Conservation (phyloP, 1,139 yeast genomes). For the Nematodospora anomalae region DNA sequence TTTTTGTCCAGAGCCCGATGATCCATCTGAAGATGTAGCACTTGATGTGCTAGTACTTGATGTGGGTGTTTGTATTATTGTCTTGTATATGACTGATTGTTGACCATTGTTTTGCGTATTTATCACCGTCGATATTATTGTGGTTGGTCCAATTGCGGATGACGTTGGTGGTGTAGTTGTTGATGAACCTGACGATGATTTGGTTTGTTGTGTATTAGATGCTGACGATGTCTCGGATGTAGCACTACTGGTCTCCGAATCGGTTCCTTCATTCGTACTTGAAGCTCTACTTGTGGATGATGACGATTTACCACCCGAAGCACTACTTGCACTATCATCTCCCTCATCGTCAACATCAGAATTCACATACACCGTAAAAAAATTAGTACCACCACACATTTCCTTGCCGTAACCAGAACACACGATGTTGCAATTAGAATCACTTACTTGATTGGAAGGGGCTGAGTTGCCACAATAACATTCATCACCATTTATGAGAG, state of each 20-base stretch:
- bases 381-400: slow-evolving; percentile 60
- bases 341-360: slow-evolving; percentile 25
- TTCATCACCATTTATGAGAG: slow-evolving; percentile 49
- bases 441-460: slow-evolving; percentile 35
- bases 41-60: slow-evolving; percentile 18
- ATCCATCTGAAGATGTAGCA: slow-evolving; percentile 16
- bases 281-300: slow-evolving; percentile 10
- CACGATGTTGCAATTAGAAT: slow-evolving; percentile 42
- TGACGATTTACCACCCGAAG: slow-evolving; percentile 14
- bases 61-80: slow-evolving; percentile 23
- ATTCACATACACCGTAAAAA: slow-evolving; percentile 49
- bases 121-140: slow-evolving; percentile 25
- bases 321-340: slow-evolving; percentile 12
- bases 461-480: slow-evolving; percentile 62
- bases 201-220: slow-evolving; percentile 2
- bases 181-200: slow-evolving; percentile 5
- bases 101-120: slow-evolving; percentile 21
- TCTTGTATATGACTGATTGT: slow-evolving; percentile 24
- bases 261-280: slow-evolving; percentile 13
- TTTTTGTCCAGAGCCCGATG: slow-evolving; percentile 17
- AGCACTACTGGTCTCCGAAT: slow-evolving; percentile 7
- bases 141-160: slow-evolving; percentile 12
- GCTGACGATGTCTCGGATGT: slow-evolving; percentile 14
- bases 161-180: slow-evolving; percentile 6
- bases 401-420: slow-evolving; percentile 62